A percentile compares a stretch with the other conserved stretches of the same genome.
Conservation (phyloP, 2,329 filamentous ascomycete genomes). For the Neonectria hederae region DNA sequence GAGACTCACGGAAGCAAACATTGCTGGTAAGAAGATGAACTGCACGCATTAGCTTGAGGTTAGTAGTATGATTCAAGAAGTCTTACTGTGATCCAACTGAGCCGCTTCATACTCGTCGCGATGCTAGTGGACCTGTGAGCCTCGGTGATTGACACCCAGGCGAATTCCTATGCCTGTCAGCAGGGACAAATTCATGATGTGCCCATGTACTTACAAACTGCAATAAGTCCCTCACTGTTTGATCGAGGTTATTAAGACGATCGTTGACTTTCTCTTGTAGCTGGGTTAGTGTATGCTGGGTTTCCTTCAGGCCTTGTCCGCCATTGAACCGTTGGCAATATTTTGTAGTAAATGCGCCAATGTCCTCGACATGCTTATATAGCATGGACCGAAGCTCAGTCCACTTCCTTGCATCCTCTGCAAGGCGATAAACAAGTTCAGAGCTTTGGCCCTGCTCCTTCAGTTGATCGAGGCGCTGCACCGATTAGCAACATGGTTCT, state of each 20-base stretch:
- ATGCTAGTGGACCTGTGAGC: not conserved
- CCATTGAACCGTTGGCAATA: not conserved
- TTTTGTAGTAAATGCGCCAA: not conserved
- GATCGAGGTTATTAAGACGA: not conserved
- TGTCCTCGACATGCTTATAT: not conserved
- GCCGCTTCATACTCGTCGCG: not conserved
- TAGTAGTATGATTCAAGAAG: too few relatives aligned
- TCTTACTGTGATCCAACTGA: not conserved
- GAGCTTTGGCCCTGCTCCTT: not conserved
- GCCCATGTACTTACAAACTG: not conserved
- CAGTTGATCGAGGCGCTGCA: not conserved
- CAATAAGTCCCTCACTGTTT: not conserved
- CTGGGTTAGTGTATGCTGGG: not conserved
- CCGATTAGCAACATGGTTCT: not conserved
- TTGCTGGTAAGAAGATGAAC: not conserved
- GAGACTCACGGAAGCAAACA: not conserved
- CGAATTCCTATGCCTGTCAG: not conserved
- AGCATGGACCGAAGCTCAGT: not conserved
- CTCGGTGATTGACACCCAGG: not conserved
- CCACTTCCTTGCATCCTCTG: not conserved
- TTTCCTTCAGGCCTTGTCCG: not conserved
- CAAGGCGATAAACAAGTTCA: not conserved
- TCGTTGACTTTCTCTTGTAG: not conserved
- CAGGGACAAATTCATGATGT: too few relatives aligned
- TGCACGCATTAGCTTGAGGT: not conserved